phyloP scores from a whole-genome alignment of 441 rosid genomes.

The Populus hybrid region DNA sequence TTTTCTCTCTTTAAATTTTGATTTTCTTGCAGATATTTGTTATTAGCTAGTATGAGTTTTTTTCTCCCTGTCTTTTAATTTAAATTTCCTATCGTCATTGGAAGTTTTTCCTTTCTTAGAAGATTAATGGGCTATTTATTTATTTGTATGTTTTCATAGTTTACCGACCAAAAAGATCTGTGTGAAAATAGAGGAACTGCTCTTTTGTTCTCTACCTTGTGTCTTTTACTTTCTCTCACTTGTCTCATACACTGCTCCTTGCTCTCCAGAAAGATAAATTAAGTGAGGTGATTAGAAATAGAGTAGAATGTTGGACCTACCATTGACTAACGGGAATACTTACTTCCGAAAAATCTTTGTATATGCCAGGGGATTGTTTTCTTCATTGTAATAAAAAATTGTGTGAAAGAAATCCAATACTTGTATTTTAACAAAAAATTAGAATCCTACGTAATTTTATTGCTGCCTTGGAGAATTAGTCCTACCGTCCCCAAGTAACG shows the following conservation, averaged over 20 bases:
- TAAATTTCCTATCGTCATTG: not conserved
- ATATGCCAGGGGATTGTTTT: not conserved
- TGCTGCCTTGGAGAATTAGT: not conserved
- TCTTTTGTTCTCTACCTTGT: not conserved
- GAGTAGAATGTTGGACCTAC: conserved; percentile 11
- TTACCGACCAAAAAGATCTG: not conserved
- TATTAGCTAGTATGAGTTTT: not conserved
- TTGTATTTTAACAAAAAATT: not conserved
- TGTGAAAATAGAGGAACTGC: not conserved
- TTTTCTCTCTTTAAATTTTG: too few relatives aligned
- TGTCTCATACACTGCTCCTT: not conserved
- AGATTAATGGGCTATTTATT: not conserved
- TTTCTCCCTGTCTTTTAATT: not conserved
- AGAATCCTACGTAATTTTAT: not conserved
- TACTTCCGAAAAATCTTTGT: not conserved
- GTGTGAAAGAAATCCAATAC: not conserved
- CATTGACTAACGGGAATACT: not conserved
- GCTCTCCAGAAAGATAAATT: not conserved
- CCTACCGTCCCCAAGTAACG: not conserved
- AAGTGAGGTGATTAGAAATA: not conserved
- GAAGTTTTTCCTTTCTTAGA: not conserved
- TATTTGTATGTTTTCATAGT: not conserved
- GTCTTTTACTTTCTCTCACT: not conserved
- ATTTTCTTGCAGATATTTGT: not conserved
- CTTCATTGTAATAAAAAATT: not conserved